These are phyloP conservation scores for Gentiana macrophylla DNA, from an alignment of 257 asterid genomes.

Conservation along the genomic window DNA sequence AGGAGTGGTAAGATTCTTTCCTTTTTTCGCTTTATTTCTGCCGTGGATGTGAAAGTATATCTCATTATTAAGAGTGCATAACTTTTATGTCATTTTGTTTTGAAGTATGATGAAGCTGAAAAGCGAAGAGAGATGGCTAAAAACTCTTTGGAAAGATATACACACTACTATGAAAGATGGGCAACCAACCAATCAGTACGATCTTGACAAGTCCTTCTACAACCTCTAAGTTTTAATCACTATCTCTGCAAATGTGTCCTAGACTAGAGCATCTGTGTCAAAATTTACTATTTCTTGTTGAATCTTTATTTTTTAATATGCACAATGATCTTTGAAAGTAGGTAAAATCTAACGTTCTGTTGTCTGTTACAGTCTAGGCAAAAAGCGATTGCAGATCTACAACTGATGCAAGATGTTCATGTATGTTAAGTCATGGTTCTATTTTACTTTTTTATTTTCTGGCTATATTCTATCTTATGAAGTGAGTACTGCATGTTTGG, in stretches of 20 bases:
- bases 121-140: slow-evolving; percentile 98
- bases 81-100: slow-evolving; percentile 17
- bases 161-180: slow-evolving; percentile 98
- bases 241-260: not conserved
- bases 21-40: slow-evolving; percentile 1
- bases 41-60: no score
- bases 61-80: not conserved
- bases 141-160: slow-evolving; percentile 88
- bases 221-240: not conserved
- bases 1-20: slow-evolving; percentile 58
- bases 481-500: no score
- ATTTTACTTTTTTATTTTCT: not conserved
- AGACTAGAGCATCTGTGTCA: not conserved
- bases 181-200: slow-evolving; percentile 93
- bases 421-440: slow-evolving; percentile 36
- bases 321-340: slow-evolving; percentile 1
- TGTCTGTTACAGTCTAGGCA: slow-evolving; percentile 75
- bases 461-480: slow-evolving; percentile 1
- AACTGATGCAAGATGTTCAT: slow-evolving; percentile 84
- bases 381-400: slow-evolving; percentile 79
- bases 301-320: not conserved
- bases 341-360: slow-evolving; percentile 6
- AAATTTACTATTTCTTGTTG: not conserved
- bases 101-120: slow-evolving; percentile 83
- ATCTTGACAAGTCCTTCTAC: not conserved